Conservation (phyloP, 2,329 filamentous ascomycete genomes). For the Ophiosphaerella narmari region DNA sequence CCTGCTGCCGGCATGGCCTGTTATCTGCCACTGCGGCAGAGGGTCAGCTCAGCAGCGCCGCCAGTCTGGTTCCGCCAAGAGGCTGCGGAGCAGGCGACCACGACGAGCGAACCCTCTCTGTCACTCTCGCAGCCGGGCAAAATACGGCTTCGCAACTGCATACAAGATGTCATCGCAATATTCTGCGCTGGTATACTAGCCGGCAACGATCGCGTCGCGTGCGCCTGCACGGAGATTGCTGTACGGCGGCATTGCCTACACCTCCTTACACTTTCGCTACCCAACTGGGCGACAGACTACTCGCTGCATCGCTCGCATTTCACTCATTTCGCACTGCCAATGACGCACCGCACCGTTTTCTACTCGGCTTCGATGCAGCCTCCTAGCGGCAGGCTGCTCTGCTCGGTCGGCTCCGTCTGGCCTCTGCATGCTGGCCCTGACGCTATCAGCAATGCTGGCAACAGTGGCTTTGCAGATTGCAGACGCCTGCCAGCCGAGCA, state of each 20-base stretch:
- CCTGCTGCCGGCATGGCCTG: slow-evolving; percentile 21
- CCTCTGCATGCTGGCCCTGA: slow-evolving; percentile 25
- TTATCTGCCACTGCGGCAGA: slow-evolving; percentile 28
- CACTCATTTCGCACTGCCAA: slow-evolving; percentile 17
- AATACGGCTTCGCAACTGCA: slow-evolving; percentile 1
- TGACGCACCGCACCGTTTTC: slow-evolving; percentile 35
- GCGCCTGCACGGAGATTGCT: slow-evolving; percentile 23
- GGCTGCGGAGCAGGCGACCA: slow-evolving; percentile 8
- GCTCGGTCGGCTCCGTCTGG: slow-evolving; percentile 43
- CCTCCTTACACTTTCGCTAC: too few relatives aligned
- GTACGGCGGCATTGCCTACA: not conserved
- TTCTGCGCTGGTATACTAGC: not conserved
- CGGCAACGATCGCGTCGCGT: slow-evolving; percentile 16
- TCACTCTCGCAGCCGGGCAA: slow-evolving; percentile 18
- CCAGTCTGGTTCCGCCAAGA: slow-evolving; percentile 37
- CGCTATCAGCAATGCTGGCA: slow-evolving; percentile 28
- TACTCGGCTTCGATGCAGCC: slow-evolving; percentile 44
- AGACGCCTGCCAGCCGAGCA: slow-evolving; percentile 30
- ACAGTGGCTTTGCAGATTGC: slow-evolving; percentile 33
- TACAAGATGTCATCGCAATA: slow-evolving; percentile 36
- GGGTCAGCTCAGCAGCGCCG: slow-evolving; percentile 18
- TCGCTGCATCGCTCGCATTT: too few relatives aligned
- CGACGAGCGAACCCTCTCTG: not conserved
- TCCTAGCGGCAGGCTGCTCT: slow-evolving; percentile 28
- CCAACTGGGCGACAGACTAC: too few relatives aligned